phyloP scores from a whole-genome alignment of 1,284 basidiomycete species.

The Apiotrichum porosum region DNA sequence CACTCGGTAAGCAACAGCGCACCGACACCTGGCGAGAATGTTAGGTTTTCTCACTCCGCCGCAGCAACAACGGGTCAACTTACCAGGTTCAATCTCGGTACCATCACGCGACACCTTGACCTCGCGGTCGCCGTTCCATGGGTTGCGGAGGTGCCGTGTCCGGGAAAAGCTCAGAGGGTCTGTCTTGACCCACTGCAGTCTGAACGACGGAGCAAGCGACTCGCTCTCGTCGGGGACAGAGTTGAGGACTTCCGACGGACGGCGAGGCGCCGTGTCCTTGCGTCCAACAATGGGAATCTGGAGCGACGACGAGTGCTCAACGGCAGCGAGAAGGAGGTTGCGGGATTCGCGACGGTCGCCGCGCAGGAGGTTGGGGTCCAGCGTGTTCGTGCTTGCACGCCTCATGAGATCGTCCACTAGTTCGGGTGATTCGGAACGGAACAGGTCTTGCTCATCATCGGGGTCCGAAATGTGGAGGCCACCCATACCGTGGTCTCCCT shows the following conservation, averaged over 20 bases:
- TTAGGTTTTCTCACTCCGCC: background rate
- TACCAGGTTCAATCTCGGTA: constrained; percentile 77
- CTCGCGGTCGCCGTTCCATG: constrained; percentile 87
- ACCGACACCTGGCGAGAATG: constrained; percentile 54
- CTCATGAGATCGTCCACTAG: constrained; percentile 13
- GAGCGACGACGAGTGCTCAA: constrained; percentile 11
- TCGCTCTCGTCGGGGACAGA: background rate
- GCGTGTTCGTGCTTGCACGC: constrained; percentile 19
- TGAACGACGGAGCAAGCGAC: constrained; percentile 68
- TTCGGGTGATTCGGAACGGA: constrained; percentile 20
- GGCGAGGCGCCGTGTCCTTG: constrained; percentile 3
- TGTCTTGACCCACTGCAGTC: constrained; percentile 76
- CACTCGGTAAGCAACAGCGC: constrained; percentile 70
- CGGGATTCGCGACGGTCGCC: constrained; percentile 11
- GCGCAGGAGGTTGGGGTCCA: constrained; percentile 33
- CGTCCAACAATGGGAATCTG: constrained; percentile 9
- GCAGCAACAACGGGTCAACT: constrained; percentile 11
- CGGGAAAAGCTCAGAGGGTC: constrained; percentile 69
- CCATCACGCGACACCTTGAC: constrained; percentile 89
- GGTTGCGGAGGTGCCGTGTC: constrained; percentile 76
- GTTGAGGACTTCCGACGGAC: constrained; percentile 2
- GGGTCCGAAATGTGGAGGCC: constrained; percentile 5
- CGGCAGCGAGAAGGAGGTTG: background rate
- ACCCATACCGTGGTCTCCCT: constrained; percentile 34
- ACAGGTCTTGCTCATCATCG: background rate